phyloP scores from a whole-genome alignment of 805 yeast genomes.

The Pichia exigua region DNA sequence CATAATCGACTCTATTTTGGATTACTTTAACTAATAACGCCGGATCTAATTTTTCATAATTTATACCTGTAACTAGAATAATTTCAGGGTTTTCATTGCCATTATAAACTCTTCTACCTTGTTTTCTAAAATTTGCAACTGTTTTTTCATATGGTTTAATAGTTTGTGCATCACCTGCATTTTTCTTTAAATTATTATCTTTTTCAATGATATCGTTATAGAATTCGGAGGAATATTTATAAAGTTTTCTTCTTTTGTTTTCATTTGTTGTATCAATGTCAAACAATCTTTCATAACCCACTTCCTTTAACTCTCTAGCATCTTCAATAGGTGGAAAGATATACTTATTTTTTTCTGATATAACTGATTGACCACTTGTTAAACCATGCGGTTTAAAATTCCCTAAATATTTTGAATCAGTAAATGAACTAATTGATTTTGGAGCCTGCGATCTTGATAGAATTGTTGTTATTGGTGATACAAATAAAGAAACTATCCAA shows the following conservation, averaged over 20 bases:
- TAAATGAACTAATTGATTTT: conserved; percentile 8
- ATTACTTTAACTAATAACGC: conserved; percentile 59
- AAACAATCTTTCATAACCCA: conserved; percentile 46
- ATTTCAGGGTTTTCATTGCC: conserved; percentile 47
- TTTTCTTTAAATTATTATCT: conserved; percentile 31
- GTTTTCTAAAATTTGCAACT: conserved; percentile 50
- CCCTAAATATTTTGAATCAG: conserved; percentile 16
- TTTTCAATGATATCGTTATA: conserved; percentile 29
- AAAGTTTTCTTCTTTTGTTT: conserved; percentile 25
- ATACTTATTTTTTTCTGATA: conserved; percentile 42
- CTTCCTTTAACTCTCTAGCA: conserved; percentile 50
- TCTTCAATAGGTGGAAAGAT: conserved; percentile 75
- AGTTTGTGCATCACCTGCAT: conserved; percentile 8
- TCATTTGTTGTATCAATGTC: conserved; percentile 40
- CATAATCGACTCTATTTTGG: conserved; percentile 85
- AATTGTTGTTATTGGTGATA: background rate
- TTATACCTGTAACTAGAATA: conserved; percentile 72
- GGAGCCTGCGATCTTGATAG: background rate
- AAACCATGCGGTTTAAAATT: conserved; percentile 1
- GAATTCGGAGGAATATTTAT: conserved; percentile 35
- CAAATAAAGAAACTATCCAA: background rate
- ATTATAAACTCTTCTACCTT: conserved; percentile 50
- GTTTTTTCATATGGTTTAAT: conserved; percentile 37
- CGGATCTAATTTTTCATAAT: conserved; percentile 57
- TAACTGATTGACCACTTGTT: conserved; percentile 25